phyloP scores from a whole-genome alignment of 176 grass and related monocot genomes.

The Dendrocalamus sinicus region DNA sequence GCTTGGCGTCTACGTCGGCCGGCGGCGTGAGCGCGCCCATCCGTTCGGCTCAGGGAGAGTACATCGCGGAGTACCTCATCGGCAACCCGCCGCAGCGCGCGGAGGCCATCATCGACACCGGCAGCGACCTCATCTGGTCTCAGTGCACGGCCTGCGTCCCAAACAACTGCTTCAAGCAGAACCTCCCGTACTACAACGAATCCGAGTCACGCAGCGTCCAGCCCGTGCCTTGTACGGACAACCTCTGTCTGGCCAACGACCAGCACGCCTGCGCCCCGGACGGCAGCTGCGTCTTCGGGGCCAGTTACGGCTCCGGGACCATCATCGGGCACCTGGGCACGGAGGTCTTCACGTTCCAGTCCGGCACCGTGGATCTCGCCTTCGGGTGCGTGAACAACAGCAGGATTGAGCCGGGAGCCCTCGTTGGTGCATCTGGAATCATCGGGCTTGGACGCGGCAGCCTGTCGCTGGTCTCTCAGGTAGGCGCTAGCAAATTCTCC shows the following conservation, averaged over 20 bases:
- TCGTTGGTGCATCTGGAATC: constrained; percentile 26
- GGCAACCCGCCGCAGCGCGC: constrained; percentile 22
- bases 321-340: neutral
- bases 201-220: neutral
- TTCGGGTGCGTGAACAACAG: neutral
- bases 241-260: neutral
- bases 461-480: constrained; percentile 18
- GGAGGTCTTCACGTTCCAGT: constrained; percentile 25
- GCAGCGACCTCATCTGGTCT: neutral
- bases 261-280: neutral
- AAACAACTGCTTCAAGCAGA: neutral
- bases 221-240: neutral
- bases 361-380: neutral
- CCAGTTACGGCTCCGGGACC: neutral
- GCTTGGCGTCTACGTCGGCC: neutral
- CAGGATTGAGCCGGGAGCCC: neutral
- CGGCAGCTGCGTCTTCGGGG: neutral
- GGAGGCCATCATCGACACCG: constrained; percentile 25
- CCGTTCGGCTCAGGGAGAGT: neutral
- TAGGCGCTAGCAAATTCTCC: constrained; percentile 21
- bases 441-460: constrained; percentile 22
- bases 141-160: constrained; percentile 8
- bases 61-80: constrained; percentile 23
- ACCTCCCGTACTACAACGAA: constrained; percentile 33
- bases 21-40: constrained; percentile 3